phyloP scores from a whole-genome alignment of 2,329 filamentous ascomycete genomes.

The Aureobasidium sp. region DNA sequence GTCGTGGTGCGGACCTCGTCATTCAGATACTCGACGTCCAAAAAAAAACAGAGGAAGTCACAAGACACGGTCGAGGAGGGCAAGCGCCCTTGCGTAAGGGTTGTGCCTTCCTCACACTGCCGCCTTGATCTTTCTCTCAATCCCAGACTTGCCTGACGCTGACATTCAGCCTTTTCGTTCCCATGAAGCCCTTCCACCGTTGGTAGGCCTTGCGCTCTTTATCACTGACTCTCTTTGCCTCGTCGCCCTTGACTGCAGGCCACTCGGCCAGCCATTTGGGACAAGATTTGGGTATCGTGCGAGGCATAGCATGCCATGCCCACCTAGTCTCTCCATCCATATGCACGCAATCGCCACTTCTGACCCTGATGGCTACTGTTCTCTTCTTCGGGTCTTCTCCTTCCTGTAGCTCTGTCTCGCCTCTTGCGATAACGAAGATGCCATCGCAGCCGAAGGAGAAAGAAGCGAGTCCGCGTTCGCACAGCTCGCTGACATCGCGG shows the following conservation, averaged over 20 bases:
- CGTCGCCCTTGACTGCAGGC: slow-evolving; percentile 27
- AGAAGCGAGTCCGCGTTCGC: slow-evolving; percentile 13
- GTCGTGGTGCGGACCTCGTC: not conserved
- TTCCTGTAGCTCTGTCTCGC: slow-evolving; percentile 1
- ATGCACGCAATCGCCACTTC: slow-evolving; percentile 17
- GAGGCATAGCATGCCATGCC: slow-evolving; percentile 20
- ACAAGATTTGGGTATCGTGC: slow-evolving; percentile 17
- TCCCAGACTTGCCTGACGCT: slow-evolving; percentile 36
- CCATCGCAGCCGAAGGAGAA: slow-evolving; percentile 19
- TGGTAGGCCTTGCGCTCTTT: slow-evolving; percentile 26
- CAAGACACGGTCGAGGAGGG: not conserved
- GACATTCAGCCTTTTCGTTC: slow-evolving; percentile 34
- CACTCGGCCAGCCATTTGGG: slow-evolving; percentile 16
- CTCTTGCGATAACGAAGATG: slow-evolving; percentile 18
- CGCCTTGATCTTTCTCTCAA: slow-evolving; percentile 15
- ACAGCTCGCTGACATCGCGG: slow-evolving; percentile 18
- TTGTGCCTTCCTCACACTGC: not conserved
- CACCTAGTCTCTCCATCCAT: slow-evolving; percentile 18
- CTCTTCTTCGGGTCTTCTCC: slow-evolving; percentile 23
- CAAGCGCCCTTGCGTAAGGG: not conserved
- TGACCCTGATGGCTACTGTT: slow-evolving; percentile 16
- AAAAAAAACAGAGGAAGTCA: not conserved
- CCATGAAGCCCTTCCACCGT: slow-evolving; percentile 35
- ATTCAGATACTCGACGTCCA: not conserved
- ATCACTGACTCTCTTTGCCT: slow-evolving; percentile 19